These are phyloP conservation scores for Cladobotryum mycophilum DNA, from an alignment of 2,329 filamentous ascomycete species.

Conservation along the genomic window DNA sequence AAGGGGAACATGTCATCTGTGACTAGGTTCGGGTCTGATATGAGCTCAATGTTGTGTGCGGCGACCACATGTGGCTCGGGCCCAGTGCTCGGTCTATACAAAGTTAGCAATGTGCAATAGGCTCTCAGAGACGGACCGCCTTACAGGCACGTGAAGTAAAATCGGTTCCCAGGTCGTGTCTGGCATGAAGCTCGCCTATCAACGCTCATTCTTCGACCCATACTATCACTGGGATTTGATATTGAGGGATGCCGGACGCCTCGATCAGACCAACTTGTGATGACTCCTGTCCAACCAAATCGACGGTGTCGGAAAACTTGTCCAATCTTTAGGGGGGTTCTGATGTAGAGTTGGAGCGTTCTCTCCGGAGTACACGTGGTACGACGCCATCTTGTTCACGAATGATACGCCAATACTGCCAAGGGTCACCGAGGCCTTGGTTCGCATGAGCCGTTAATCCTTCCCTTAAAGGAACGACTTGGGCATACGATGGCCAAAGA, in stretches of 20 bases:
- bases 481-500: conserved; percentile 53
- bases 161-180: conserved; percentile 31
- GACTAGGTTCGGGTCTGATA: conserved; percentile 42
- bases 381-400: conserved; percentile 38
- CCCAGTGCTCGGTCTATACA: conserved; percentile 25
- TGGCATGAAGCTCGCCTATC: no score
- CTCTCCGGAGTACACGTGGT: conserved; percentile 29
- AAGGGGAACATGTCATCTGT: conserved; percentile 55
- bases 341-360: conserved; percentile 9
- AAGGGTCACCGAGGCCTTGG: conserved; percentile 23
- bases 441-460: conserved; percentile 22
- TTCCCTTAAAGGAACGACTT: conserved; percentile 28
- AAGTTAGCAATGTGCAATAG: background rate
- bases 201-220: background rate
- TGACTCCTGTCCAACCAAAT: conserved; percentile 72
- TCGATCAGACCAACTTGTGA: conserved; percentile 77
- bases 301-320: conserved; percentile 78
- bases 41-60: conserved; percentile 71
- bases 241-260: conserved; percentile 16
- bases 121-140: conserved; percentile 24
- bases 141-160: conserved; percentile 77
- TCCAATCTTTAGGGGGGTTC: conserved; percentile 58
- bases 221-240: background rate
- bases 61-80: conserved; percentile 35
- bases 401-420: conserved; percentile 29